Evolutionary conservation across 177 flowering plant species (phyloP).

Genomic region (Vitis hybrid): DNA sequence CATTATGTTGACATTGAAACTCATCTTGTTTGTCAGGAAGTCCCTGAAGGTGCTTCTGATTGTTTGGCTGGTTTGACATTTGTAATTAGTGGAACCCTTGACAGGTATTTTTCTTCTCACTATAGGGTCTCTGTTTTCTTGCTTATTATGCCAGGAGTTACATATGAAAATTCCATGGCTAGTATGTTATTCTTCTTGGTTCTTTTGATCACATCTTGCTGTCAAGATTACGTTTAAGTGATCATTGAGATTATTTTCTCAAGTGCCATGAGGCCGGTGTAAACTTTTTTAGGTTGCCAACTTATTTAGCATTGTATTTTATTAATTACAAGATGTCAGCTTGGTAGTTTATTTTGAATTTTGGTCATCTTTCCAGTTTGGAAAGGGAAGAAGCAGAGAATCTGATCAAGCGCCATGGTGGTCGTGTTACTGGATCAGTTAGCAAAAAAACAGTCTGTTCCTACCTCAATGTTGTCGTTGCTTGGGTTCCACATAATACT

Average conservation of each 20-base stretch:
- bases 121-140: neutral
- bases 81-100: slow-evolving; percentile 98
- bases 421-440: slow-evolving; percentile 93
- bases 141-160: neutral
- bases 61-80: slow-evolving; percentile 89
- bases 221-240: too few species aligned
- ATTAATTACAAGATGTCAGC: neutral
- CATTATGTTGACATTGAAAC: slow-evolving; percentile 6
- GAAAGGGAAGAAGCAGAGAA: slow-evolving; percentile 99
- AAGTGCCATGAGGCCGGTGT: neutral
- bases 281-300: neutral
- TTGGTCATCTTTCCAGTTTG: slow-evolving; percentile 49
- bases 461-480: slow-evolving; percentile 16
- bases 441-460: slow-evolving; percentile 87
- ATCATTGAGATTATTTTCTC: neutral
- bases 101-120: slow-evolving; percentile 57
- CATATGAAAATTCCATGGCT: neutral
- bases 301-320: neutral
- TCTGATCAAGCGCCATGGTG: slow-evolving; percentile 92
- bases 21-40: slow-evolving; percentile 56
- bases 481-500: slow-evolving; percentile 1
- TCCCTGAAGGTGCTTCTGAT: slow-evolving; percentile 87
- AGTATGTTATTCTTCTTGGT: neutral
- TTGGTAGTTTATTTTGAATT: slow-evolving; percentile 6
- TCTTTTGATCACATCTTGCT: neutral